Evolutionary conservation across 2,329 filamentous ascomycete species (phyloP).

Genomic region (Knufia fluminis): DNA sequence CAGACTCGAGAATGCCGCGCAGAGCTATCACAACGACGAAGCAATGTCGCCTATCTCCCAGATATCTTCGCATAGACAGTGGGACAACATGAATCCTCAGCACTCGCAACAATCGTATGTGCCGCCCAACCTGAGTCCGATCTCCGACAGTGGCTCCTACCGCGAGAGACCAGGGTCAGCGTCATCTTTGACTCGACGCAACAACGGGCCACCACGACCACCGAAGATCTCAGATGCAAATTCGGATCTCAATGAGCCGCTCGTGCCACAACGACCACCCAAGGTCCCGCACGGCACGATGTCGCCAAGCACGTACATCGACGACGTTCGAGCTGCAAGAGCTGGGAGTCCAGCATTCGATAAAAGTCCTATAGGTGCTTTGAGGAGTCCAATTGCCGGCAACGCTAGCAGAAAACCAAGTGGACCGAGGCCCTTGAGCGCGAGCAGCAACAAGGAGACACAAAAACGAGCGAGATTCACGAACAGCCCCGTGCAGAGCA

Average conservation of each 20-base stretch:
- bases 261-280: slow-evolving; percentile 45
- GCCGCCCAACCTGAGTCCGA: slow-evolving; percentile 32
- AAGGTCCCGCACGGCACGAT: slow-evolving; percentile 24
- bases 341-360: slow-evolving; percentile 23
- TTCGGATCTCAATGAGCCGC: slow-evolving; percentile 37
- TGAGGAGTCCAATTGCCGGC: slow-evolving; percentile 27
- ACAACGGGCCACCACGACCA: slow-evolving; percentile 39
- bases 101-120: slow-evolving; percentile 14
- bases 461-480: slow-evolving; percentile 32
- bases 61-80: slow-evolving; percentile 34
- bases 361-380: slow-evolving; percentile 23
- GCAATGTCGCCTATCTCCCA: slow-evolving; percentile 30
- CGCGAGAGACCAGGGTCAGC: slow-evolving; percentile 22
- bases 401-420: slow-evolving; percentile 34
- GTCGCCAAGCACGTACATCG: slow-evolving; percentile 28
- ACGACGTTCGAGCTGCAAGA: slow-evolving; percentile 33
- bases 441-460: slow-evolving; percentile 22
- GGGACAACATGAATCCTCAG: slow-evolving; percentile 31
- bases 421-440: slow-evolving; percentile 38
- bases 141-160: slow-evolving; percentile 40
- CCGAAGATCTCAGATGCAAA: slow-evolving; percentile 44
- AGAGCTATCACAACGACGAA: slow-evolving; percentile 36
- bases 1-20: slow-evolving; percentile 52
- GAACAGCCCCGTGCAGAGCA: slow-evolving; percentile 26
- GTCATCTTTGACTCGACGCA: slow-evolving; percentile 12